A percentile compares a stretch with the other conserved stretches of the same genome.
These are phyloP conservation scores for Hibiscus trionum DNA, from an alignment of 345 rosid genomes.

Conservation along the genomic window DNA sequence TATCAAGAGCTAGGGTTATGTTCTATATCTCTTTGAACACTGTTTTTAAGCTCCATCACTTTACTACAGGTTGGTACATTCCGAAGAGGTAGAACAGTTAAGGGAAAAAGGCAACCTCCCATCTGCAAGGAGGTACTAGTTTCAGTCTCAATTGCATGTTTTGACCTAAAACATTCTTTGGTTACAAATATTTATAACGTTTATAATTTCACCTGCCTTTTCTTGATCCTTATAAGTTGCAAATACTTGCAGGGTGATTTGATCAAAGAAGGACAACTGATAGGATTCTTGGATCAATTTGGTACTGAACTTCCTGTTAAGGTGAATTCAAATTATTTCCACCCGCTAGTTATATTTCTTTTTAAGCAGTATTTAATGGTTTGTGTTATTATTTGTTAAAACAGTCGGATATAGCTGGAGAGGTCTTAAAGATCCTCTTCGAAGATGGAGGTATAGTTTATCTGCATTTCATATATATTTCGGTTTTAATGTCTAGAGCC, in stretches of 20 bases:
- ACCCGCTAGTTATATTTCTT: conserved; percentile 1
- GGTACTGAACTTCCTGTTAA: conserved; percentile 76
- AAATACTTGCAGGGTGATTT: conserved; percentile 54
- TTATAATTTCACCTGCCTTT: background rate
- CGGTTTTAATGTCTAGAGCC: conserved; percentile 1
- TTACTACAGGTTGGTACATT: conserved; percentile 63
- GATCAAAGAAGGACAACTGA: conserved; percentile 77
- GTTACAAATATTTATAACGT: background rate
- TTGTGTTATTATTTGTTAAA: conserved; percentile 22
- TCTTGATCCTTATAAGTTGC: background rate
- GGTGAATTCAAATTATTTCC: conserved; percentile 37
- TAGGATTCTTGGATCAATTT: conserved; percentile 79
- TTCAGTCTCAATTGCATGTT: background rate
- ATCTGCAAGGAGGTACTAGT: conserved; percentile 61
- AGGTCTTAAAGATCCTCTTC: conserved; percentile 72
- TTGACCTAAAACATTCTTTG: background rate
- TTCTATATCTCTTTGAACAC: background rate
- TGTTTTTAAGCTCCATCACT: conserved; percentile 2
- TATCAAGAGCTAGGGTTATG: conserved; percentile 2
- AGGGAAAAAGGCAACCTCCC: conserved; percentile 73
- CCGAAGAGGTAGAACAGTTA: conserved; percentile 59
- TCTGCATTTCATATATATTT: background rate
- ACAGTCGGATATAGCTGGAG: conserved; percentile 90
- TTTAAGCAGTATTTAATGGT: conserved; percentile 3
- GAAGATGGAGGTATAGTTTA: conserved; percentile 70